phyloP scores from a whole-genome alignment of 371 early-diverging fungal genomes.

The Fennellomyces sp. region DNA sequence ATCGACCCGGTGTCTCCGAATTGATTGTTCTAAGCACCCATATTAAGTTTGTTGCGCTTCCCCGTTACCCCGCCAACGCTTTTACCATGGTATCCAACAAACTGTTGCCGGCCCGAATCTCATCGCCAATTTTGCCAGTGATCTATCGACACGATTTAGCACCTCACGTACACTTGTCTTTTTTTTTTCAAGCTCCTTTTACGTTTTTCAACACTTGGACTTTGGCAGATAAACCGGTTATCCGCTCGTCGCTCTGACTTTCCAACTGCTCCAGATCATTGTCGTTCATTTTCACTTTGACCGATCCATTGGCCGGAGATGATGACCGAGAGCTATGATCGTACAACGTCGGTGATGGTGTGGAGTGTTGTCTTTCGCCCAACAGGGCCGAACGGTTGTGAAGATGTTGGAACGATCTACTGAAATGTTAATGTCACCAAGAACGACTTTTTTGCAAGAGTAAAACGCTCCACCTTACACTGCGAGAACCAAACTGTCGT shows the following conservation, averaged over 20 bases:
- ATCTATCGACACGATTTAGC: constrained; percentile 25
- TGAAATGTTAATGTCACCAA: background rate
- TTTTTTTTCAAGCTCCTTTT: constrained; percentile 9
- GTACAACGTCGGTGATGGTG: constrained; percentile 27
- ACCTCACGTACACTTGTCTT: background rate
- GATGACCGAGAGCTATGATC: constrained; percentile 15
- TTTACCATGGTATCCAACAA: constrained; percentile 50
- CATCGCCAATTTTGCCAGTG: constrained; percentile 55
- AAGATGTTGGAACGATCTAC: constrained; percentile 49
- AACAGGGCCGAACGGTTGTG: constrained; percentile 47
- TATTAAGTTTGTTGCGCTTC: background rate
- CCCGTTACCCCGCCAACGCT: background rate
- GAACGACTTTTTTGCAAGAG: background rate
- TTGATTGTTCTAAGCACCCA: constrained; percentile 53
- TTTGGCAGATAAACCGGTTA: constrained; percentile 50
- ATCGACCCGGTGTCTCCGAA: constrained; percentile 47
- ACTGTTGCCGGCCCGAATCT: constrained; percentile 49
- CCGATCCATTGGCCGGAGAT: constrained; percentile 15
- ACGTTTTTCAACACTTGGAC: constrained; percentile 51
- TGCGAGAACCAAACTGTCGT: constrained; percentile 21
- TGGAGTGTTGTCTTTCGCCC: constrained; percentile 24
- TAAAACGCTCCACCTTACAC: constrained; percentile 19
- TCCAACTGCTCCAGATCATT: constrained; percentile 49
- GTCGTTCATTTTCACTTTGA: constrained; percentile 43
- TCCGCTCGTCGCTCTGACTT: constrained; percentile 52